Conservation (phyloP, 768 basidiomycete genomes). For the Hydnomerulius pinastri region DNA sequence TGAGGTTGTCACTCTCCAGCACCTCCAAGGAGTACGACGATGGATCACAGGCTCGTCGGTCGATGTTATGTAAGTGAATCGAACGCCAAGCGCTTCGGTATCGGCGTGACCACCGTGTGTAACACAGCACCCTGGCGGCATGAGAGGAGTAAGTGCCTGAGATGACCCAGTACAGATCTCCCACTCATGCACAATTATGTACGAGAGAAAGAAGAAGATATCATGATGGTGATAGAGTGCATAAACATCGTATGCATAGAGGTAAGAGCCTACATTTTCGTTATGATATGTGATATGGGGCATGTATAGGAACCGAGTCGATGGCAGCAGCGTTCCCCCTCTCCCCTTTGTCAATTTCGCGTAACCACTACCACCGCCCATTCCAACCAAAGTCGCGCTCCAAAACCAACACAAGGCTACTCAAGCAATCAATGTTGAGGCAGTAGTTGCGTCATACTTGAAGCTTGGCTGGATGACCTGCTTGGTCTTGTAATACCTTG, state of each 20-base stretch:
- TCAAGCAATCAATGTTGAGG: slow-evolving; percentile 87
- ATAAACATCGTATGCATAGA: slow-evolving; percentile 19
- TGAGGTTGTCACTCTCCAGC: too few species aligned
- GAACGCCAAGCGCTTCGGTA: too few species aligned
- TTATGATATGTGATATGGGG: slow-evolving; percentile 7
- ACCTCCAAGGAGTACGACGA: too few species aligned
- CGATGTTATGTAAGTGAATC: too few species aligned
- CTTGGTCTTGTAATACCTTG: slow-evolving; percentile 98
- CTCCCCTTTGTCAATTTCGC: background rate
- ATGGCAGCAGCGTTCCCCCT: background rate
- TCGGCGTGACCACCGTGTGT: too few species aligned
- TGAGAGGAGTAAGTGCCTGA: too few species aligned
- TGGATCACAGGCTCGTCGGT: too few species aligned
- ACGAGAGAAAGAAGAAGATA: background rate
- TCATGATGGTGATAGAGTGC: slow-evolving; percentile 4
- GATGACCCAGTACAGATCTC: too few species aligned
- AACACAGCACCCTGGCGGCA: too few species aligned
- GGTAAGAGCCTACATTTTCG: slow-evolving; percentile 22
- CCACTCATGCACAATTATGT: background rate
- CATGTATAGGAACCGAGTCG: slow-evolving; percentile 9
- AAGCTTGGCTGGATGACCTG: slow-evolving; percentile 97
- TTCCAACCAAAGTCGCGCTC: background rate
- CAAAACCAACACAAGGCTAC: background rate
- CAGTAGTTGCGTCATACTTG: slow-evolving; percentile 97
- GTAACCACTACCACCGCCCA: slow-evolving; percentile 1